Evolutionary conservation across 192 early-diverging fungal genomes (phyloP), one percentile per base, ranked within the genome.

Genomic region (Mortierella hygrophila): DNA sequence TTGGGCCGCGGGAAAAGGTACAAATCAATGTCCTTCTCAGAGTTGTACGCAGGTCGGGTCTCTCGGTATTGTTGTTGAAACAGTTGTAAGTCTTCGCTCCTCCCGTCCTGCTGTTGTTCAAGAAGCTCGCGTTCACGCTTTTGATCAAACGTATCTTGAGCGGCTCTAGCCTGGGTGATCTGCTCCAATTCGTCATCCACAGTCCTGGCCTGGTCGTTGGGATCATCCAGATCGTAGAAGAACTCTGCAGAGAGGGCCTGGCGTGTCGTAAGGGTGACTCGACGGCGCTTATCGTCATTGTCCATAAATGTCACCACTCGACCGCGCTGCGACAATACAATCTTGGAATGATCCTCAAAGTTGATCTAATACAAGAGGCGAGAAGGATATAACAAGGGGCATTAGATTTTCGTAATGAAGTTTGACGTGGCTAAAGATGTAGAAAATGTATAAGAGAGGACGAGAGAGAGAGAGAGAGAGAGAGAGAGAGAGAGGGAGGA

Each of bases 331-430:
- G 90, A 91, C 32, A 95, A 75, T 20, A 95, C 85, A 32, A 95
- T 68, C 85, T 95, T 95, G 11, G 93, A 93, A 83, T 95, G 95
- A 74, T 95, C 94, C 76, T 92, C 93, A 69, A 95, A 93, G 77
- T 95, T 95, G 38, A 95, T 75, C 94, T 95, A 82, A 15, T 32
- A 15, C 26, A 11, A 29, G 13, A 44, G 57, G 29, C 1, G n/a
- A 21, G 37, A 38, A 6, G 49, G 68, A 68, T 6, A 20, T 38
- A 52, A 21, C 18, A 41, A 10, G 16, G 13, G 20, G 44, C 21
- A 5, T 60, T 63, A 16, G 21, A 2, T 46, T 77, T 44, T 69
- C 21, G 57, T 68, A 75, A 87, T 82, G 75, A 90, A 89, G 70
- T 78, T 88, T 52, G 91, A 77, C 13, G 10, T 15, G 3, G 44